Evolutionary conservation across 1,139 yeast genomes (phyloP).

Genomic region (Magnusiomyces tetraspermus): DNA sequence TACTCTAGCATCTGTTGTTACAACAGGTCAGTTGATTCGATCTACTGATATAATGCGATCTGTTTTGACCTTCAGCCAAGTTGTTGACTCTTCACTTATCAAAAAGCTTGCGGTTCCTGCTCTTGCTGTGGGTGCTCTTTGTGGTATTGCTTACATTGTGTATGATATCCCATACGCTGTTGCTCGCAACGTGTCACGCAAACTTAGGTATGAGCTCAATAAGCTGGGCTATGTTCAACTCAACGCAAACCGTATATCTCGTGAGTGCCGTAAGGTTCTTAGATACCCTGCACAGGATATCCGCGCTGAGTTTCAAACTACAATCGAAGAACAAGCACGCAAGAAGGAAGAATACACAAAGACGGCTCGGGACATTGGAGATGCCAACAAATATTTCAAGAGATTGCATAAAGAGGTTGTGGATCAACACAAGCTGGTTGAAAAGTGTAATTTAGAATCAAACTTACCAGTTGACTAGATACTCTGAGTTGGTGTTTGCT

Average conservation of each 20-base stretch:
- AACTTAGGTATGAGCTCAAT: slow-evolving; percentile 52
- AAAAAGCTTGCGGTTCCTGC: slow-evolving; percentile 41
- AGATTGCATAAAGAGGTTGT: slow-evolving; percentile 37
- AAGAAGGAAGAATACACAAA: slow-evolving; percentile 50
- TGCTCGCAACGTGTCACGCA: slow-evolving; percentile 71
- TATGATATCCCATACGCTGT: slow-evolving; percentile 82
- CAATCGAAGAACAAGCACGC: slow-evolving; percentile 53
- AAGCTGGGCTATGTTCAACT: slow-evolving; percentile 66
- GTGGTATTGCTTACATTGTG: slow-evolving; percentile 57
- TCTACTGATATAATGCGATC: slow-evolving; percentile 24
- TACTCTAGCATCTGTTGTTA: slow-evolving; percentile 34
- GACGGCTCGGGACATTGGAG: slow-evolving; percentile 45
- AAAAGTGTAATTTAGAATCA: slow-evolving; percentile 19
- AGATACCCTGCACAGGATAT: slow-evolving; percentile 79
- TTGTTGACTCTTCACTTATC: slow-evolving; percentile 18
- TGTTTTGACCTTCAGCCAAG: slow-evolving; percentile 21
- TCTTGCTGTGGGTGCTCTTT: slow-evolving; percentile 44
- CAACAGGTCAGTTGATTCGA: slow-evolving; percentile 29
- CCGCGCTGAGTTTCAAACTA: slow-evolving; percentile 61
- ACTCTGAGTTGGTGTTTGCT: not conserved
- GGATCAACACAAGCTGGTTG: slow-evolving; percentile 23
- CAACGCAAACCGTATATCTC: slow-evolving; percentile 69
- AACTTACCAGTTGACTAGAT: slow-evolving; percentile 8
- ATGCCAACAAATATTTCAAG: slow-evolving; percentile 53
- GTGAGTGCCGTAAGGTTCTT: slow-evolving; percentile 75